Evolutionary conservation across 1,284 basidiomycete species (phyloP).

Genomic region (Trichosporon sp.): DNA sequence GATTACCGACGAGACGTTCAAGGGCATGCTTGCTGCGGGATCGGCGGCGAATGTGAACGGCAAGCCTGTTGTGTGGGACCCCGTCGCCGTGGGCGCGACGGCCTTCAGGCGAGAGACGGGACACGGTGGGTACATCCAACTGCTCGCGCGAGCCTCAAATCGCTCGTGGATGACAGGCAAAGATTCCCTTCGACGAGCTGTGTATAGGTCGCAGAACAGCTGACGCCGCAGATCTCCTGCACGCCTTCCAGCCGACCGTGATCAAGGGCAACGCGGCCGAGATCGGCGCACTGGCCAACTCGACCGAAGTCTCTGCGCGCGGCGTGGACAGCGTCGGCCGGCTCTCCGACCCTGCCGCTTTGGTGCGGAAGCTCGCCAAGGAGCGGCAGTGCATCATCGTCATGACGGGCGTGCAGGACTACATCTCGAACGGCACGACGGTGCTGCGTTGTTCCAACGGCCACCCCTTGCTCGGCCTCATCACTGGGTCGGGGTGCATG

Average conservation of each 20-base stretch:
- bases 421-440: constrained; percentile 76
- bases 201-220: too few relatives aligned
- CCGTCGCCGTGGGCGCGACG: constrained; percentile 89
- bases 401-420: constrained; percentile 81
- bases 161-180: too few relatives aligned
- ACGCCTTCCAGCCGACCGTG: constrained; percentile 81
- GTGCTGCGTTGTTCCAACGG: constrained; percentile 77
- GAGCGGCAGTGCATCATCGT: constrained; percentile 83
- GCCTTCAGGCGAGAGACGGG: constrained; percentile 66
- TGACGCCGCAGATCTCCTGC: constrained; percentile 66
- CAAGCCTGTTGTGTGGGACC: constrained; percentile 88
- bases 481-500: constrained; percentile 91
- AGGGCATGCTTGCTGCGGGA: constrained; percentile 82
- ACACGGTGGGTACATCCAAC: constrained; percentile 47
- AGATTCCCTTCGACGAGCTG: too few relatives aligned
- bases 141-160: too few relatives aligned
- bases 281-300: constrained; percentile 74
- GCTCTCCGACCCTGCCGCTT: constrained; percentile 71
- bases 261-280: constrained; percentile 97
- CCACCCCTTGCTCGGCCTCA: constrained; percentile 70
- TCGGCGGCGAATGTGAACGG: constrained; percentile 68
- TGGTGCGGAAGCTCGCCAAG: constrained; percentile 72
- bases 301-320: constrained; percentile 74
- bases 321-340: constrained; percentile 84
- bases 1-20: constrained; percentile 62